phyloP scores from a whole-genome alignment of 148 eudicot species.

The Silene uniflora region DNA sequence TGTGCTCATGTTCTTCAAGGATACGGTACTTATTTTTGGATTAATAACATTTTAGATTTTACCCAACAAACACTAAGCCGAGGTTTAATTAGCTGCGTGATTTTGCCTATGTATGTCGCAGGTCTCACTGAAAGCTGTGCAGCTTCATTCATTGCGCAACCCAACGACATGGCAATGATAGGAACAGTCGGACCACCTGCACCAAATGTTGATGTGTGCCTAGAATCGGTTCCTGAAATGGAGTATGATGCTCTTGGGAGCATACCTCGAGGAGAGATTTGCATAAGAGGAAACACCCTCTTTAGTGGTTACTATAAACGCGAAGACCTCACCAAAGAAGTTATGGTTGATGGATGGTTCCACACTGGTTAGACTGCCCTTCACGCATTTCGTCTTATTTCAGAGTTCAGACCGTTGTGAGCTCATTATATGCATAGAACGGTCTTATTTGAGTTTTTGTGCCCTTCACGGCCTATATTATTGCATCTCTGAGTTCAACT shows the following conservation, averaged over 20 bases:
- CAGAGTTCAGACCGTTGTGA: no score
- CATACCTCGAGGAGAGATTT: constrained; percentile 83
- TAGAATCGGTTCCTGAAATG: constrained; percentile 94
- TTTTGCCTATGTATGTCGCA: constrained; percentile 15
- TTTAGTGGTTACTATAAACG: constrained; percentile 84
- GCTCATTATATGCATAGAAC: no score
- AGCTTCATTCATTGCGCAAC: constrained; percentile 67
- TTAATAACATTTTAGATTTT: background rate
- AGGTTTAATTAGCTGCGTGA: background rate
- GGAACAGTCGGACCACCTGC: constrained; percentile 96
- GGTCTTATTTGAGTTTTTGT: no score
- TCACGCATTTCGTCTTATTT: no score
- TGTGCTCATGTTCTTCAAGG: constrained; percentile 97
- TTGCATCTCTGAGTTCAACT: no score
- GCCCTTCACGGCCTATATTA: no score
- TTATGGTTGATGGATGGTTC: constrained; percentile 77
- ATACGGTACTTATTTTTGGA: constrained; percentile 47
- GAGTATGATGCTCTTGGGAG: constrained; percentile 79
- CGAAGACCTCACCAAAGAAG: constrained; percentile 80
- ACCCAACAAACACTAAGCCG: background rate
- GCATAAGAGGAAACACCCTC: constrained; percentile 65
- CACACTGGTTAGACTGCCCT: constrained; percentile 62
- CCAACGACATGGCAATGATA: constrained; percentile 63
- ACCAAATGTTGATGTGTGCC: constrained; percentile 74
- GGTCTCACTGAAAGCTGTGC: constrained; percentile 97